Evolutionary conservation across 176 grass and related monocot genomes (phyloP).

Genomic region (Triticum monococcum): DNA sequence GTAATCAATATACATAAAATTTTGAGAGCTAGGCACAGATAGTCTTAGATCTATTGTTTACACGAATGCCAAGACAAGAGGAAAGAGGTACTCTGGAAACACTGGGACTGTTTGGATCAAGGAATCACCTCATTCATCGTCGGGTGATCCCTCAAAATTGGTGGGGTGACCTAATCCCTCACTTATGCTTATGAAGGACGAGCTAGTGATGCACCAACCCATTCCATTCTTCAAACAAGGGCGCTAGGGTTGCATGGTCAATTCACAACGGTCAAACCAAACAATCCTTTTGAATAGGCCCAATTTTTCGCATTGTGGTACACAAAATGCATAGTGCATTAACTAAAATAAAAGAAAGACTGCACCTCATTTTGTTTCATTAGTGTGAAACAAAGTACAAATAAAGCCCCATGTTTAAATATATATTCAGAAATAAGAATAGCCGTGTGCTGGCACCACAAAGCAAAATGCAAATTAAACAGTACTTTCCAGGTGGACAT

Average conservation of each 20-base stretch:
- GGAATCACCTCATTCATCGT: neutral
- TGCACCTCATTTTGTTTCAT: neutral
- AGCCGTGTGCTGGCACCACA: neutral
- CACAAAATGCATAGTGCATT: neutral
- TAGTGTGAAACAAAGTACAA: conserved; percentile 7
- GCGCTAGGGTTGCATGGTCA: neutral
- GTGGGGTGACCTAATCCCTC: neutral
- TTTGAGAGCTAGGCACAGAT: neutral
- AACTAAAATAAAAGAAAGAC: neutral
- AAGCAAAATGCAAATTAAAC: neutral
- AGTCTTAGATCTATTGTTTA: neutral
- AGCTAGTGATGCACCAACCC: neutral
- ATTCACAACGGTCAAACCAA: neutral
- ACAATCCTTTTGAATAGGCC: neutral
- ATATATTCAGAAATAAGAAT: neutral
- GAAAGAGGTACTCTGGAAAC: neutral
- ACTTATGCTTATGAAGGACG: neutral
- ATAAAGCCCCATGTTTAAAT: neutral
- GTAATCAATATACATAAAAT: neutral
- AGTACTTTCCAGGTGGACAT: neutral
- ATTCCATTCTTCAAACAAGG: neutral
- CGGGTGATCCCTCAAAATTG: neutral
- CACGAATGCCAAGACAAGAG: neutral
- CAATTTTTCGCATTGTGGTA: neutral
- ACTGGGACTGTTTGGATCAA: neutral